Percentiles rank a stretch among this genome's conserved stretches.
These are phyloP conservation scores for Termitomyces sp. DNA, from an alignment of 768 basidiomycete genomes.

Conservation along the genomic window DNA sequence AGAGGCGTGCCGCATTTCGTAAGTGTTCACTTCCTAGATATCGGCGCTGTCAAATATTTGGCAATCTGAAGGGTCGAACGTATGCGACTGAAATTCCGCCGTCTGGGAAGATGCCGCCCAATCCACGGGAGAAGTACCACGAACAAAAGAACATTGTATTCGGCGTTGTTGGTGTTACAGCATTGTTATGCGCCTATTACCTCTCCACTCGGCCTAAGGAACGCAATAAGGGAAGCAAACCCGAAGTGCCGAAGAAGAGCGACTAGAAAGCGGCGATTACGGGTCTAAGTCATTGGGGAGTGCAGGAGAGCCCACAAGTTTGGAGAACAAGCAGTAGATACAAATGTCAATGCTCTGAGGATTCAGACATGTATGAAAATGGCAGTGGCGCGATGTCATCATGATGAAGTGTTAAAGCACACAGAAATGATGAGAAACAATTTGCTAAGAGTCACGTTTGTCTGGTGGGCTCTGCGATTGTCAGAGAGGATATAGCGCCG, in stretches of 20 bases:
- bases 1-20: background rate
- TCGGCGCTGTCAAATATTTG: background rate
- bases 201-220: background rate
- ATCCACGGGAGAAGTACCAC: background rate
- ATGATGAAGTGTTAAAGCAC: too few species aligned
- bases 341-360: background rate
- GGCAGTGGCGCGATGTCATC: too few species aligned
- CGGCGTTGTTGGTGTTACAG: background rate
- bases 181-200: background rate
- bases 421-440: too few species aligned
- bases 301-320: background rate
- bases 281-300: background rate
- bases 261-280: background rate
- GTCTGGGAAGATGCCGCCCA: conserved; percentile 1
- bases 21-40: background rate
- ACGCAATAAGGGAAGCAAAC: background rate
- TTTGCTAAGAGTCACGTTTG: background rate
- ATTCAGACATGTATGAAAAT: background rate
- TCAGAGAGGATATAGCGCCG: background rate
- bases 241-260: background rate
- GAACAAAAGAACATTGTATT: background rate
- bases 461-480: background rate
- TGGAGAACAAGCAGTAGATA: background rate
- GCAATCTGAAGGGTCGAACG: background rate
- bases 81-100: background rate